These are phyloP conservation scores for Avena eriantha DNA, from an alignment of 176 grass and related monocot species.

Conservation along the genomic window DNA sequence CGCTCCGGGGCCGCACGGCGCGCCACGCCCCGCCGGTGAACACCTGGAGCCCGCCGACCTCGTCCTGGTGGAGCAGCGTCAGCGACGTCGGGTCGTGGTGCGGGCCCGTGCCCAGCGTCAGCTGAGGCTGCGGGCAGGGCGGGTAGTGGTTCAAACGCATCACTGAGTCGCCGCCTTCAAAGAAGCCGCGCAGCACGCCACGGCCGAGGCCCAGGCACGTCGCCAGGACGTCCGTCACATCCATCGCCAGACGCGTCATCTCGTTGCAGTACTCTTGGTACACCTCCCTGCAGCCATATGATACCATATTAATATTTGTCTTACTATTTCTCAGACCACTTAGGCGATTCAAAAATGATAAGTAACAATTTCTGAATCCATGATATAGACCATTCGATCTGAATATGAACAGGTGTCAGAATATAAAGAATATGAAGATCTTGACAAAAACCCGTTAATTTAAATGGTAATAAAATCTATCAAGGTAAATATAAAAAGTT, in stretches of 20 bases:
- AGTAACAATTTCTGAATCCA: not conserved
- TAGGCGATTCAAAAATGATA: not conserved
- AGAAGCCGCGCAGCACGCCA: conserved; percentile 40
- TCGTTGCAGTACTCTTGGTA: conserved; percentile 53
- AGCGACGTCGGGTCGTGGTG: conserved; percentile 71
- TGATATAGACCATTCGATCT: too few species aligned
- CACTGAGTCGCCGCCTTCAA: conserved; percentile 33
- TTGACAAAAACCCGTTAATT: too few species aligned
- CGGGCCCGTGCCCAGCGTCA: conserved; percentile 59
- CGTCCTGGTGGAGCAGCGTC: conserved; percentile 69
- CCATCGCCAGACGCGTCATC: conserved; percentile 54
- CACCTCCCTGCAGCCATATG: conserved; percentile 41
- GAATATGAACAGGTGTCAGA: too few species aligned
- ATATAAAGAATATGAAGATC: too few species aligned
- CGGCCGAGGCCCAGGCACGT: conserved; percentile 33
- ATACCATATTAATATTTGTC: not conserved
- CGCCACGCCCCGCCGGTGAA: conserved; percentile 39
- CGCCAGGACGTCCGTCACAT: conserved; percentile 51
- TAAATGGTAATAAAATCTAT: too few species aligned
- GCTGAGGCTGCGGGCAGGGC: conserved; percentile 51
- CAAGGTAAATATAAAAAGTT: too few species aligned
- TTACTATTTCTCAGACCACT: not conserved
- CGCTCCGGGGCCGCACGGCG: conserved; percentile 44
- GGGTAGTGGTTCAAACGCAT: conserved; percentile 68
- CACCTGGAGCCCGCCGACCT: conserved; percentile 60